These are phyloP conservation scores for Saitozyma podzolica DNA, from an alignment of 768 basidiomycete species.

Conservation along the genomic window DNA sequence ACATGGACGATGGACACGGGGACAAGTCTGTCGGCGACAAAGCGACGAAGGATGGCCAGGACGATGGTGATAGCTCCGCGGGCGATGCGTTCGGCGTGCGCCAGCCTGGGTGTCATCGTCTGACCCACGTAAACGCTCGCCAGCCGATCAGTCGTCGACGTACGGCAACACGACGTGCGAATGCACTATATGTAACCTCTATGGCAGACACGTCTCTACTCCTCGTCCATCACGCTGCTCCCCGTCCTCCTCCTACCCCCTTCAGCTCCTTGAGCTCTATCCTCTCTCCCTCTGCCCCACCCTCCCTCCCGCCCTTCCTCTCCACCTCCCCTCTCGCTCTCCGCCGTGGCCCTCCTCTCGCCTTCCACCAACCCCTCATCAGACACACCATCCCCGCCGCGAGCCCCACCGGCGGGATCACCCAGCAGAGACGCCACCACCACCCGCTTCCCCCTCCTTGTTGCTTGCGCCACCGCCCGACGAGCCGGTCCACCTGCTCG, in stretches of 20 bases:
- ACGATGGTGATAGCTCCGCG: no score
- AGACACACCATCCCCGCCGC: constrained; percentile 42
- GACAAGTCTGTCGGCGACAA: no score
- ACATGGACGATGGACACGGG: no score
- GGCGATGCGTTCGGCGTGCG: no score
- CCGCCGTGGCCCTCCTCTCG: constrained; percentile 32
- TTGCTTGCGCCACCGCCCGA: constrained; percentile 53
- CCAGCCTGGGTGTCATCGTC: no score
- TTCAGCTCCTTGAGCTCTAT: constrained; percentile 46
- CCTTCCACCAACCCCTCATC: constrained; percentile 26
- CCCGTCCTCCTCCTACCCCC: constrained; percentile 24
- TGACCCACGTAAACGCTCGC: no score
- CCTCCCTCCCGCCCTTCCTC: constrained; percentile 7
- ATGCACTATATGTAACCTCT: neutral
- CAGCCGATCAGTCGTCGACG: no score
- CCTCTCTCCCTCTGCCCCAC: constrained; percentile 19
- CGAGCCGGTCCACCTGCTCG: constrained; percentile 58
- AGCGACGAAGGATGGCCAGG: no score
- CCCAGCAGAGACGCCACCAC: constrained; percentile 58
- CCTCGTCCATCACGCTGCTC: constrained; percentile 6
- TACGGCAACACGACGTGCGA: no score
- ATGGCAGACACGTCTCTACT: neutral
- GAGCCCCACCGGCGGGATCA: constrained; percentile 56
- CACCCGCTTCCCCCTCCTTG: constrained; percentile 49
- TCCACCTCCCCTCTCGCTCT: constrained; percentile 37